phyloP scores from a whole-genome alignment of 371 early-diverging fungal genomes.

The Choanephora cucurbitarum region DNA sequence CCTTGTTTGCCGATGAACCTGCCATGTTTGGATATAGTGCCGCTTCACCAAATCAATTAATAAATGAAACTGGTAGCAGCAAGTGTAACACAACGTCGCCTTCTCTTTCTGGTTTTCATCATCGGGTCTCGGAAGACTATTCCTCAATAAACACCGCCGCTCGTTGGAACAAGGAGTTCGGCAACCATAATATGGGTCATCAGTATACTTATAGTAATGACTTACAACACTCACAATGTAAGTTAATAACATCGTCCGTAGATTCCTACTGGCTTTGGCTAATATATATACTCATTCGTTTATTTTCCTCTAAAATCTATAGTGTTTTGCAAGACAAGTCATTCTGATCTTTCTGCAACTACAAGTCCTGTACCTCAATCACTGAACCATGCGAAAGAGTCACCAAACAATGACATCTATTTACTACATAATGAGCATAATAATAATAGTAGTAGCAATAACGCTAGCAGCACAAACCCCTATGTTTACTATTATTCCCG shows the following conservation, averaged over 20 bases:
- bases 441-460: neutral
- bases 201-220: constrained; percentile 2
- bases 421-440: constrained; percentile 2
- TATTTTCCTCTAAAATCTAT: neutral
- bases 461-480: neutral
- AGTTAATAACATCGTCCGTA: neutral
- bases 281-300: neutral
- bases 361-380: constrained; percentile 8
- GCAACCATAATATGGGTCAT: neutral
- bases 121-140: constrained; percentile 1
- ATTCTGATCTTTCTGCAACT: constrained; percentile 1
- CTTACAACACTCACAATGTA: neutral
- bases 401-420: constrained; percentile 5
- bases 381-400: neutral
- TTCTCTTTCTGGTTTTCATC: constrained; percentile 4
- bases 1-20: constrained; percentile 77
- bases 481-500: constrained; percentile 12
- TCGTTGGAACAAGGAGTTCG: constrained; percentile 12
- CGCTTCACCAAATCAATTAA: constrained; percentile 1
- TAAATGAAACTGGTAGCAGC: constrained; percentile 5
- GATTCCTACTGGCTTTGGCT: too few species aligned
- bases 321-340: constrained; percentile 9
- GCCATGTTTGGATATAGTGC: constrained; percentile 26
- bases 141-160: constrained; percentile 1
- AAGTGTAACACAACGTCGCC: constrained; percentile 18